phyloP scores from a whole-genome alignment of 257 asterid genomes.

The Cynanchum wilfordii region DNA sequence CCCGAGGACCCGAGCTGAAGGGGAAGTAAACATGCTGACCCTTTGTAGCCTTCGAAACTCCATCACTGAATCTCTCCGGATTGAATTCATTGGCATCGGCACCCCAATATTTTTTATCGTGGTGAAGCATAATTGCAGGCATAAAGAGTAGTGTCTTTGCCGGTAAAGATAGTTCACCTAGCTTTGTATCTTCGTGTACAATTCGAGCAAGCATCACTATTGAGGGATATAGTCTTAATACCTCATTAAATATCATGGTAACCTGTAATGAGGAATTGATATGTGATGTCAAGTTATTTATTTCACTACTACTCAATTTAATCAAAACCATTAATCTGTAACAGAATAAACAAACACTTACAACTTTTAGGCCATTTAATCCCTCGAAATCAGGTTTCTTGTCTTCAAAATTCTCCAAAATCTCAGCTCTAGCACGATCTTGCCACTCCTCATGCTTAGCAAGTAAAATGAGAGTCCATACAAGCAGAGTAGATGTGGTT shows the following conservation, averaged over 20 bases:
- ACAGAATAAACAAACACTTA: not conserved
- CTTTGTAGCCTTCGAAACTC: constrained; percentile 26
- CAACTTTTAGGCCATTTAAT: constrained; percentile 18
- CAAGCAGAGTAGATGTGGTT: constrained; percentile 23
- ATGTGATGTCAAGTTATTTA: too few species aligned
- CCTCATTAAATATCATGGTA: constrained; percentile 28
- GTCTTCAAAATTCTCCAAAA: constrained; percentile 5
- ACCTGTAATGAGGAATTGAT: constrained; percentile 9
- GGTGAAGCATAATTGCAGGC: constrained; percentile 18
- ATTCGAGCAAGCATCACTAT: not conserved
- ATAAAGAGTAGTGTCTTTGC: constrained; percentile 13
- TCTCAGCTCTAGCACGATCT: constrained; percentile 22
- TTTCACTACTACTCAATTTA: too few species aligned
- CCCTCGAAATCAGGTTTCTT: constrained; percentile 9
- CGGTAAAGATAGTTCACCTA: constrained; percentile 19
- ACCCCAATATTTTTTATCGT: constrained; percentile 29
- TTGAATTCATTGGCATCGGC: constrained; percentile 21
- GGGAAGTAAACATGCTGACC: constrained; percentile 18
- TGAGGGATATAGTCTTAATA: constrained; percentile 26
- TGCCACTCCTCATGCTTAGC: constrained; percentile 27
- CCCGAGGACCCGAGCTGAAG: constrained; percentile 27
- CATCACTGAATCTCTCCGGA: constrained; percentile 13
- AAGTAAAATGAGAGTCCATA: constrained; percentile 23
- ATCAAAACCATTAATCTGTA: too few species aligned
- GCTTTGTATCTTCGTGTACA: constrained; percentile 11